phyloP scores from a whole-genome alignment of 306 rosid genomes.

The peach (Prunus persica) region Prunus_persica_NCBIv2 NC_034010.1:199501-200000 shows the following conservation, averaged over 20 bases:
- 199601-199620: too few species aligned
- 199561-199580: background rate
- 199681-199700: constrained; percentile 63
- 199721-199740: constrained; percentile 54
- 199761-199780: constrained; percentile 47
- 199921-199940: constrained; percentile 17
- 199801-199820: constrained; percentile 62
- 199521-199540: background rate
- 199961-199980: constrained; percentile 11
- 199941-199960: background rate
- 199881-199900: constrained; percentile 55
- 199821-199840: constrained; percentile 68
- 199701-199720: constrained; percentile 35
- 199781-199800: constrained; percentile 57
- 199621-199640: constrained; percentile 67
- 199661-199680: constrained; percentile 58
- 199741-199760: constrained; percentile 63
- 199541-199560: background rate
- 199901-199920: constrained; percentile 43
- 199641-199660: constrained; percentile 42
- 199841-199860: constrained; percentile 68
- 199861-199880: constrained; percentile 48
- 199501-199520: background rate
- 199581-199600: background rate
- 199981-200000: constrained; percentile 25